Conservation (phyloP, 805 yeast species). For the Ogataea neopini region DNA sequence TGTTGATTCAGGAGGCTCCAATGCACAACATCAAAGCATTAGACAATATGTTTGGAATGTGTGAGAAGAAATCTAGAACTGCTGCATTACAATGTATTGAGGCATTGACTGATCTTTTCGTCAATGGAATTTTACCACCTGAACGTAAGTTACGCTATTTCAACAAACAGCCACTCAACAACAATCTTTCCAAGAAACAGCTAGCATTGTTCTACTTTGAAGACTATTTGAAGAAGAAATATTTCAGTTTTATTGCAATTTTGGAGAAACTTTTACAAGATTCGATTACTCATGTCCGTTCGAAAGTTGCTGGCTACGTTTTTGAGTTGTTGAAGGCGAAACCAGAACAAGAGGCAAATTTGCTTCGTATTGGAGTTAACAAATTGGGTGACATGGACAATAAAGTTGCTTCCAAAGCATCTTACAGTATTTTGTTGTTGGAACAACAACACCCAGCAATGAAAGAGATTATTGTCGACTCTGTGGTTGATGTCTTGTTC, state of each 20-base stretch:
- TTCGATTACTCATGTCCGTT: constrained; percentile 83
- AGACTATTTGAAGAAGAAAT: constrained; percentile 78
- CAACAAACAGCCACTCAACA: constrained; percentile 65
- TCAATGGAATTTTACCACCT: constrained; percentile 83
- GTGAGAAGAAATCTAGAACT: constrained; percentile 89
- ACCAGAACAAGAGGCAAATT: constrained; percentile 96
- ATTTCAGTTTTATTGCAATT: constrained; percentile 72
- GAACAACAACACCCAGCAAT: constrained; percentile 95
- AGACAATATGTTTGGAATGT: constrained; percentile 72
- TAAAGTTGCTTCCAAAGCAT: constrained; percentile 86
- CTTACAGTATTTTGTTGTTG: constrained; percentile 73
- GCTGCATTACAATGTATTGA: constrained; percentile 89
- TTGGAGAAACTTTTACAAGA: constrained; percentile 87
- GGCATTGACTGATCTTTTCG: constrained; percentile 84
- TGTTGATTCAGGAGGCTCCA: constrained; percentile 93
- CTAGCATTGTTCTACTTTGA: constrained; percentile 82
- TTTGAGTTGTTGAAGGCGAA: constrained; percentile 79
- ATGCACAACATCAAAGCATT: constrained; percentile 82
- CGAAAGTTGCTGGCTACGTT: constrained; percentile 71
- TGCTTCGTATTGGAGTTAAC: constrained; percentile 85
- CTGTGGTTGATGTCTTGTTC: constrained; percentile 79
- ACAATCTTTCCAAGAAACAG: constrained; percentile 49
- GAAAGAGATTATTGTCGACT: constrained; percentile 78
- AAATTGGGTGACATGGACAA: constrained; percentile 92
- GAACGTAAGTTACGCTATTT: constrained; percentile 80